A percentile compares a stretch with the other conserved stretches of the same genome.
Conservation (phyloP, 441 rosid species). For the Aquilaria agallochum region DNA sequence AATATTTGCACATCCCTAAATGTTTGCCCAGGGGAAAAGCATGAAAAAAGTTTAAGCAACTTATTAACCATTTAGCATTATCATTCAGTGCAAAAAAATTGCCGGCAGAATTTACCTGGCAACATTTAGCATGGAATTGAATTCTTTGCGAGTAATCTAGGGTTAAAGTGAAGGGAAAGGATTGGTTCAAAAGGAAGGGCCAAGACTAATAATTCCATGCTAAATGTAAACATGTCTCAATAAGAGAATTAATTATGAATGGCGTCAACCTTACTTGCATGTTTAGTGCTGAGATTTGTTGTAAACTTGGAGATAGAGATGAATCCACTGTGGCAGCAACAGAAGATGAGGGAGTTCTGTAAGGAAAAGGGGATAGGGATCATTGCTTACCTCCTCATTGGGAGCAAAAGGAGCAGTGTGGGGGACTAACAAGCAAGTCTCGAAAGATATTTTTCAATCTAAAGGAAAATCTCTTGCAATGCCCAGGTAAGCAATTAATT, state of each 20-base stretch:
- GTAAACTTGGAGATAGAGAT: constrained; percentile 21
- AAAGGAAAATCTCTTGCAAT: constrained; percentile 18
- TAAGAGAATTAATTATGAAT: background rate
- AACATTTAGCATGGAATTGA: too few relatives aligned
- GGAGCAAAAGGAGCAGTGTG: constrained; percentile 20
- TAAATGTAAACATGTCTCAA: too few relatives aligned
- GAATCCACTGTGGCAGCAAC: constrained; percentile 27
- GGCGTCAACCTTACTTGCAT: background rate
- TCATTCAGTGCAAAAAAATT: too few relatives aligned
- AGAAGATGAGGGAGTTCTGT: constrained; percentile 19
- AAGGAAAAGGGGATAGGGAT: constrained; percentile 18
- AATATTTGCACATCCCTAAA: too few relatives aligned
- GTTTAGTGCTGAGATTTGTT: background rate
- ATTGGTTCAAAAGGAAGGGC: too few relatives aligned
- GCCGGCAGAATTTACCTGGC: too few relatives aligned
- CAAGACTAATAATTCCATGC: too few relatives aligned
- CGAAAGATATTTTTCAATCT: constrained; percentile 16
- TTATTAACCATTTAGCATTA: too few relatives aligned
- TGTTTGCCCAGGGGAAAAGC: too few relatives aligned
- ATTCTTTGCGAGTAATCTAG: too few relatives aligned
- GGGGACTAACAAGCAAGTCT: constrained; percentile 19
- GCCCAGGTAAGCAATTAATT: constrained; percentile 16
- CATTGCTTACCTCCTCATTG: constrained; percentile 20
- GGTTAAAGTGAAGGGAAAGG: too few relatives aligned
- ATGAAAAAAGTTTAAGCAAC: too few relatives aligned